These are phyloP conservation scores for Rhizoclosmatium globosum DNA, from an alignment of 192 early-diverging fungal species.

Conservation along the genomic window DNA sequence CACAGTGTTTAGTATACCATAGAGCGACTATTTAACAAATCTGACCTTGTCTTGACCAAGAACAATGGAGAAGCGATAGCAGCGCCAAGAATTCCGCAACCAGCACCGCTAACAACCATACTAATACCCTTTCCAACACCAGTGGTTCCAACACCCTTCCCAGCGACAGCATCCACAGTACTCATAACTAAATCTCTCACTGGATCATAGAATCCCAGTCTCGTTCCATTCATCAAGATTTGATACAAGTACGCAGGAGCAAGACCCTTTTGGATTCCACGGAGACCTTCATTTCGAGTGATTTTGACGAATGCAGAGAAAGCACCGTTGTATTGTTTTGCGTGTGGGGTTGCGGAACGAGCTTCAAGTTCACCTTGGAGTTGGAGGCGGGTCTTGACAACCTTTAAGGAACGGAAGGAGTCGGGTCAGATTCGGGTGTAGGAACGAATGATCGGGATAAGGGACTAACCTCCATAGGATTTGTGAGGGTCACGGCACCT, in stretches of 20 bases:
- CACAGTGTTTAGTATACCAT: not conserved
- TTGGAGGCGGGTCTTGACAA: conserved; percentile 94
- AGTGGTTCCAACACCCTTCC: conserved; percentile 12
- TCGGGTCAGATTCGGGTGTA: not conserved
- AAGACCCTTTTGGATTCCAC: conserved; percentile 88
- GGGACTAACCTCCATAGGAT: conserved; percentile 84
- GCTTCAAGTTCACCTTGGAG: conserved; percentile 85
- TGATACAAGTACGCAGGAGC: conserved; percentile 89
- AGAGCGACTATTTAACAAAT: too few species aligned
- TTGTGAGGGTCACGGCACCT: conserved; percentile 92
- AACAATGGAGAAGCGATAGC: conserved; percentile 86
- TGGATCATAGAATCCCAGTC: conserved; percentile 92
- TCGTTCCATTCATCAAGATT: conserved; percentile 89
- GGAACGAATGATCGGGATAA: not conserved
- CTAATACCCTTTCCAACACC: conserved; percentile 57
- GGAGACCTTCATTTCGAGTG: conserved; percentile 80
- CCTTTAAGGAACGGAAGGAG: conserved; percentile 49
- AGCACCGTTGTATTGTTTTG: conserved; percentile 74
- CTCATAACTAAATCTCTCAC: conserved; percentile 61
- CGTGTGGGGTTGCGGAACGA: not conserved
- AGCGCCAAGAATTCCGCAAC: conserved; percentile 84
- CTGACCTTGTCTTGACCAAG: conserved; percentile 81
- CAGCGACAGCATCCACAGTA: conserved; percentile 30
- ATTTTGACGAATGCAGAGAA: conserved; percentile 81
- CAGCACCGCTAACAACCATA: conserved; percentile 76